Evolutionary conservation across 148 eudicot species (phyloP).

Genomic region (Rhododendron ferrugineum): DNA sequence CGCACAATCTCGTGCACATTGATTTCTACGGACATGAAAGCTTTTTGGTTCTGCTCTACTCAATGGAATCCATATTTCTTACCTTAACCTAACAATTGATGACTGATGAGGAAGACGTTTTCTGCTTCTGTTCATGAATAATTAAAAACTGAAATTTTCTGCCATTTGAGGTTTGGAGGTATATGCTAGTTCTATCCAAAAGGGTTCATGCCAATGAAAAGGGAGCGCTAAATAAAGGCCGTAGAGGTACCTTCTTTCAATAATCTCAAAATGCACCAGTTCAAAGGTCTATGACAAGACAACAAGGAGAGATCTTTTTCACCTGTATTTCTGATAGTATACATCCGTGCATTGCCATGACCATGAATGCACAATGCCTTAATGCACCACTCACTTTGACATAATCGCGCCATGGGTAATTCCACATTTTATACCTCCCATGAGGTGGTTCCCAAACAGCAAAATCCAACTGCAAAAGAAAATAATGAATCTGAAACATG

Average conservation of each 20-base stretch:
- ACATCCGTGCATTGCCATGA: conserved; percentile 80
- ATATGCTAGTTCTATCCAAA: background rate
- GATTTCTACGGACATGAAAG: background rate
- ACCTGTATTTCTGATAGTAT: conserved; percentile 77
- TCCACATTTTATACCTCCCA: conserved; percentile 53
- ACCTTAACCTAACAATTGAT: background rate
- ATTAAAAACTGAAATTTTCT: background rate
- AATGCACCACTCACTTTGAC: conserved; percentile 66
- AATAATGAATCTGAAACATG: background rate
- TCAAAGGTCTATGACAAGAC: background rate
- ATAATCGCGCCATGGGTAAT: conserved; percentile 56
- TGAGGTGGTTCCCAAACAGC: conserved; percentile 79
- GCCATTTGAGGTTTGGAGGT: background rate
- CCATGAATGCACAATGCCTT: conserved; percentile 71
- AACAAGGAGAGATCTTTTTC: background rate
- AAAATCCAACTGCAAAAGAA: conserved; percentile 37
- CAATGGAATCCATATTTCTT: background rate
- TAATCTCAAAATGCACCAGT: background rate
- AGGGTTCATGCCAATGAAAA: background rate
- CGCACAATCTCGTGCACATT: background rate
- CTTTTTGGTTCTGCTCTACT: conserved; percentile 1
- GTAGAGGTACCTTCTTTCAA: background rate
- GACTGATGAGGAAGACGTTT: background rate
- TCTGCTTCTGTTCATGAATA: background rate
- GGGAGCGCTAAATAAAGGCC: background rate